Evolutionary conservation across 2,329 filamentous ascomycete genomes (phyloP).

Genomic region (Alternaria arbusti): DNA sequence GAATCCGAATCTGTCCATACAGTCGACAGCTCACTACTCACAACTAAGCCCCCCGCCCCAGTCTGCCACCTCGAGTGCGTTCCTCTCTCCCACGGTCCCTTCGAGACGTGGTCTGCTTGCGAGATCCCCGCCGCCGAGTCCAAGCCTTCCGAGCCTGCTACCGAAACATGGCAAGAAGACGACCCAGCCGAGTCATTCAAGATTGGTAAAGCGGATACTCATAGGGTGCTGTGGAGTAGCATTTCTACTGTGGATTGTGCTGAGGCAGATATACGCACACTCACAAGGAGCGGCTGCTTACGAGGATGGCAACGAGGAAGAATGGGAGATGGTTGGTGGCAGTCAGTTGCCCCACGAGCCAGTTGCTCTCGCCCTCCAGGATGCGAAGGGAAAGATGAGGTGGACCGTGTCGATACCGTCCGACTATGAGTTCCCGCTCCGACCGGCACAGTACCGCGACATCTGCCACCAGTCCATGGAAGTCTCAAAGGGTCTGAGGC

Average conservation of each 20-base stretch:
- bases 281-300: slow-evolving; percentile 22
- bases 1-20: slow-evolving; percentile 56
- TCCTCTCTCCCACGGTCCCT: slow-evolving; percentile 44
- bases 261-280: slow-evolving; percentile 39
- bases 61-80: slow-evolving; percentile 45
- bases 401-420: slow-evolving; percentile 85
- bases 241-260: slow-evolving; percentile 60
- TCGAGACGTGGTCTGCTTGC: slow-evolving; percentile 65
- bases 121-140: slow-evolving; percentile 73
- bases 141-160: slow-evolving; percentile 71
- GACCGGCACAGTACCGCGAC: slow-evolving; percentile 69
- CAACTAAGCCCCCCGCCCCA: slow-evolving; percentile 38
- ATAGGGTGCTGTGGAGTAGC: slow-evolving; percentile 59
- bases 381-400: slow-evolving; percentile 67
- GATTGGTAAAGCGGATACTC: slow-evolving; percentile 63
- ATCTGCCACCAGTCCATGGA: slow-evolving; percentile 73
- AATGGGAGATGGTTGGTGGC: slow-evolving; percentile 72
- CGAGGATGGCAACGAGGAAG: slow-evolving; percentile 40
- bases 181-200: slow-evolving; percentile 59
- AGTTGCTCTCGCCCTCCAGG: slow-evolving; percentile 73
- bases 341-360: slow-evolving; percentile 73
- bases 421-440: slow-evolving; percentile 69
- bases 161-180: slow-evolving; percentile 69
- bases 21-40: slow-evolving; percentile 47
- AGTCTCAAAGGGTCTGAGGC: slow-evolving; percentile 61